Evolutionary conservation across 352 stramenopile genomes (phyloP), one percentile per base, ranked within the genome.

Genomic region (Globisporangium canariense): DNA sequence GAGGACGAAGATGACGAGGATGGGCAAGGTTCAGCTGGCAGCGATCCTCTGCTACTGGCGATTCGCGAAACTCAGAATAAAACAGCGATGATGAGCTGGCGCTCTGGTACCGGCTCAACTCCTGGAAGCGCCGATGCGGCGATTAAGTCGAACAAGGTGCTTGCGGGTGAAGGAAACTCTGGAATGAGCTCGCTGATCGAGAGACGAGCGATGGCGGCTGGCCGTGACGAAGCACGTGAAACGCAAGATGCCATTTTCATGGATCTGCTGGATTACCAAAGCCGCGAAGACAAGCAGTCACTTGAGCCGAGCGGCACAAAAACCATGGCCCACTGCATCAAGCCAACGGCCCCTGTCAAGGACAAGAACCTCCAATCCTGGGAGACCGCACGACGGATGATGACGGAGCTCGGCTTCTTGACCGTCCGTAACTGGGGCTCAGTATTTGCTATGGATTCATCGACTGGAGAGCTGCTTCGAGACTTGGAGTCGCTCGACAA

Each of bases 351-450:
- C 46, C 76, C 75, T 11, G 51, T 69, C n/a, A 83, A 89, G 57
- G 83, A 92, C 63, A 62, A 70, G 32, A 72, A 75, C 20, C 75
- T 91, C 4, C 68, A 83, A 36, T 89, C 80, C 20, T 92, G 85
- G 78, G 83, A 89, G 55, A 77, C 90, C 9, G 90, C 87, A 38
- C 74, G 87, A 7, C 72, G 84, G 28, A 91, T 96, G 79, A 89
- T 96, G 76, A 93, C 79, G 10, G 83, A 96, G 46, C 67, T 94
- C 3, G 85, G 87, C 4, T 93, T 96, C 25, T 62, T 94, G 8
- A 93, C 85, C 0, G 81, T 96, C 4, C 80, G 79, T n/a, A 93
- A 91, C 41, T 96, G 87, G 87, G 87, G 87, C 0, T 86, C 83
- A 47, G 71, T 96, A 22, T 93, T 96, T 50, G 76, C 84, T 1